phyloP scores from a whole-genome alignment of 805 yeast species.

The Naumovozyma baii region DNA sequence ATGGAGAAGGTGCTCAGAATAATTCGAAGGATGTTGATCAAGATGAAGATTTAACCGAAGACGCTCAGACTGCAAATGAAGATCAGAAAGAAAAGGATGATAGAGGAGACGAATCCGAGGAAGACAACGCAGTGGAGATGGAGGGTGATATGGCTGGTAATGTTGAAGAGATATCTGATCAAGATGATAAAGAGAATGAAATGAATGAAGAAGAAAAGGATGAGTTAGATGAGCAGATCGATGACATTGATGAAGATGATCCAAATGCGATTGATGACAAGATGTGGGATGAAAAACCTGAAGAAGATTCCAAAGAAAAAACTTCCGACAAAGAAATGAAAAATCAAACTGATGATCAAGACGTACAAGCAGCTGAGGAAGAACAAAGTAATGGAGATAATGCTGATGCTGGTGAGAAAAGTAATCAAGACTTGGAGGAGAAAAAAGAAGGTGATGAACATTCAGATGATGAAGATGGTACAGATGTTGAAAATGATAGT shows the following conservation, averaged over 20 bases:
- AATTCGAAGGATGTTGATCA: conserved; percentile 80
- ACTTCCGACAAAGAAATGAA: conserved; percentile 66
- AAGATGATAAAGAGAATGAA: conserved; percentile 45
- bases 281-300: conserved; percentile 94
- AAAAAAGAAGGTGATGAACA: conserved; percentile 31
- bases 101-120: conserved; percentile 33
- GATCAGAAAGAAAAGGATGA: conserved; percentile 61
- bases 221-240: conserved; percentile 81
- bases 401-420: conserved; percentile 23
- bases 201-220: conserved; percentile 53
- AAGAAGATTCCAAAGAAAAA: conserved; percentile 69
- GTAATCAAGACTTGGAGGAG: conserved; percentile 25
- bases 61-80: conserved; percentile 63
- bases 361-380: conserved; percentile 33
- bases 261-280: conserved; percentile 93
- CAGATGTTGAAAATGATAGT: conserved; percentile 43
- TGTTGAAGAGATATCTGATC: conserved; percentile 66
- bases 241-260: conserved; percentile 80
- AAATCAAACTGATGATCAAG: conserved; percentile 38
- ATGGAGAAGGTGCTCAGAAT: conserved; percentile 80
- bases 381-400: conserved; percentile 28
- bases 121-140: conserved; percentile 84
- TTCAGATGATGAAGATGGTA: conserved; percentile 38
- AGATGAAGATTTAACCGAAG: conserved; percentile 79
- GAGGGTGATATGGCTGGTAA: conserved; percentile 98